Evolutionary conservation across 179 eudicot genomes (phyloP).

Genomic region (Beta corolliflora): DNA sequence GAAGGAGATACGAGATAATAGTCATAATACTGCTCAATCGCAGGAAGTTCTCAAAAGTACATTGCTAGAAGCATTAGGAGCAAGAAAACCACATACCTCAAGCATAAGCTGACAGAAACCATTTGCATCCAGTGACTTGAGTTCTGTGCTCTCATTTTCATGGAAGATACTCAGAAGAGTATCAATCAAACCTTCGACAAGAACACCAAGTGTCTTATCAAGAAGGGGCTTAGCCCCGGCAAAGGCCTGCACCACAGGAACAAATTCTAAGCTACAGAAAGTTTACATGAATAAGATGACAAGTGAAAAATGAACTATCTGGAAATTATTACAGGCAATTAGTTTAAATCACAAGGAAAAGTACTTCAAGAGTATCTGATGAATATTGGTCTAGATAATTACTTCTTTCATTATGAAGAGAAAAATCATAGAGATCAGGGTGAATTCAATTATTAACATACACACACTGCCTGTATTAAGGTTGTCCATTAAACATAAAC

Average conservation of each 20-base stretch:
- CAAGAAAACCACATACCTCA: constrained; percentile 54
- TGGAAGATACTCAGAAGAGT: constrained; percentile 79
- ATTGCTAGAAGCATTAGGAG: not conserved
- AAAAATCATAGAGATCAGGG: not conserved
- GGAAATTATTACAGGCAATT: not conserved
- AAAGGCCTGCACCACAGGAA: constrained; percentile 59
- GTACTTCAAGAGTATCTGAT: not conserved
- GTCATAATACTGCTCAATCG: not conserved
- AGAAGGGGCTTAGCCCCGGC: constrained; percentile 92
- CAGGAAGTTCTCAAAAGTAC: not conserved
- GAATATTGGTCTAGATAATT: not conserved
- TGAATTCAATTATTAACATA: not conserved
- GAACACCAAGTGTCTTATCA: constrained; percentile 85
- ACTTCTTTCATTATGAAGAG: not conserved
- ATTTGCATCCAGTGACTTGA: constrained; percentile 77
- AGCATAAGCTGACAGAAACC: constrained; percentile 98
- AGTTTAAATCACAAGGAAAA: not conserved
- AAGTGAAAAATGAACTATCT: not conserved
- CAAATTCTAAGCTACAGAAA: not conserved
- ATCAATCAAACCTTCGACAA: constrained; percentile 94
- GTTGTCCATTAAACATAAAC: not conserved
- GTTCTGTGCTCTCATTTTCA: constrained; percentile 67
- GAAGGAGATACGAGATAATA: not conserved
- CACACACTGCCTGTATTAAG: not conserved
- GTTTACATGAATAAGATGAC: not conserved